Evolutionary conservation across 1,139 yeast genomes (phyloP), one percentile per base, ranked within the genome.

Genomic region (Debaryomycetaceae sp.): DNA sequence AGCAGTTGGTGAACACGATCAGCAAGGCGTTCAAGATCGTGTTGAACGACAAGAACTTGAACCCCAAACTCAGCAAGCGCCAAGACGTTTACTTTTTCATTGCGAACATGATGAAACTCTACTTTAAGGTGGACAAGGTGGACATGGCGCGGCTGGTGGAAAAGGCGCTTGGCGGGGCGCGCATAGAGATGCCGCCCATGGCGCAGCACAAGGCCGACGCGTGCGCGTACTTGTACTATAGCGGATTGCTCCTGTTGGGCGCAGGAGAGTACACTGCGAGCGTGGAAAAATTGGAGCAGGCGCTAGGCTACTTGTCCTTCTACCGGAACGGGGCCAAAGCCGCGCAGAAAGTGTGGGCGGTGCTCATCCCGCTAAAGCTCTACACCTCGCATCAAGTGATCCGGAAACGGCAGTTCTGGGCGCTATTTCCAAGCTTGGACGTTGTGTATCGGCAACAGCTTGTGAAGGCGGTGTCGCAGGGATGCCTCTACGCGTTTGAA

Each of bases 71-170:
- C 19, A 69, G 77, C 33, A 80, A 82, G 43, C 64, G 78, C 39
- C 56, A 60, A 40, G 85, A 80, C 30, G 77, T 82, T 16, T 83
- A 80, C 48, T 77, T 69, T 49, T 79, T 86, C 47, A 73, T 85
- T 25, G 78, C 80, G 22, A 67, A 77, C 35, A 68, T 87, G 36
- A 73, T 87, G 45, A 73, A 73, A 40, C 64, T 80, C 13, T 87
- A 86, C 55, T 77, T 81, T 55, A 62, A 63, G 41, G 60, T 86
- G 43, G 67, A 71, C 32, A 82, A 81, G 42, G 60, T 73, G 28
- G 85, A 86, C 37, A 67, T 86, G 44, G 92, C 93, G 13, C 77
- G 77, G 41, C 80, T 85, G 31, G 67, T 85, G 33, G 75, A 83
- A 34, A 77, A 77, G 47, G 95, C 87, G 2, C 56, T 86, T 27